Base-by-base conservation (phyloP, 345 rosid species). In the Adansonia digitata region DNA sequence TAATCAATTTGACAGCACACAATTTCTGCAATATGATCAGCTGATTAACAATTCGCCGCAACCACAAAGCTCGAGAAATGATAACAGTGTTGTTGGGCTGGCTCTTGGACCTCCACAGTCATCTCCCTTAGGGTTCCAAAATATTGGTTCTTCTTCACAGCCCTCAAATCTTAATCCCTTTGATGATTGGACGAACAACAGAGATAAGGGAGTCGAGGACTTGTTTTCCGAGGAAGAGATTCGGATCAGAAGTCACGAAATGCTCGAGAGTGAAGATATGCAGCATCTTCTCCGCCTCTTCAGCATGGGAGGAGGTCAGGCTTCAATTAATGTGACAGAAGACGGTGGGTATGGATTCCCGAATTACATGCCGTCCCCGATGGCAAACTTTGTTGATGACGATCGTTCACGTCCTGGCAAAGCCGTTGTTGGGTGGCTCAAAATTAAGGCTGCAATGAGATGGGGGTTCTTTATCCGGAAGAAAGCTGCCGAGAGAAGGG, bases 401-500 rank as follows among this genome's bases (percentile, higher is more conserved):
- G 94, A 89, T 66, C 90, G 90, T n/a, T 49, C 89, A 6, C 92
- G 95, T 48, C 77, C 98, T 49, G 97, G 97, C 20, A 92, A 82
- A 85, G 94, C 98, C 49, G 98, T 92, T 70, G 98, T 91, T 17
- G 95, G 98, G 0, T 94, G 98, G 98, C 87, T 94, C 79, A 94
- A 94, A 89, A 91, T 94, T 81, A 94, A 94, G 82, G 98, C 98
- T 6, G 98, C 98, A 10, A 94, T 94, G 98, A 87, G 98, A 75
- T 94, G 98, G 98, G 98, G 98, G 1, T 91, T 94, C 91, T 94
- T 91, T 81, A 85, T 94, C 26, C 81, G 98, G 75, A 94, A 89
- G 87, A 94, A 94, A 86, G 98, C 98, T 12, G 98, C 98, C 11
- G 98, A 94, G 89, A 88, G 92, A 80, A 91, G 98, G 45, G 98